These are phyloP conservation scores for Globisporangium sylvaticum DNA, from an alignment of 352 stramenopile genomes.

Conservation along the genomic window DNA sequence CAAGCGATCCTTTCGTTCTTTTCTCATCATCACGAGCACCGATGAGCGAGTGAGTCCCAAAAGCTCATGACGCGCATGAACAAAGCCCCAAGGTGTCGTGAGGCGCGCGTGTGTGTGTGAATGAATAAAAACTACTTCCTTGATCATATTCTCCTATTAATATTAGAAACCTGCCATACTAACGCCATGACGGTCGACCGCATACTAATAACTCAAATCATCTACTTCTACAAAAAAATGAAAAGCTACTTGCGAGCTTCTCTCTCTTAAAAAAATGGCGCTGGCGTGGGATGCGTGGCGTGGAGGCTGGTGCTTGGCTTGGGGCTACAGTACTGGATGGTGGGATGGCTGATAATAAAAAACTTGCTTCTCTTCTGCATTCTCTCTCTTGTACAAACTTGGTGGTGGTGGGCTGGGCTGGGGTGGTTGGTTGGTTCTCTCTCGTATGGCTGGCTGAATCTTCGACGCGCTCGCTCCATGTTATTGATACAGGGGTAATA, in stretches of 20 bases:
- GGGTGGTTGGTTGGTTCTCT: neutral
- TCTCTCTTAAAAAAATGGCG: conserved; percentile 15
- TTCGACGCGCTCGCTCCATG: conserved; percentile 5
- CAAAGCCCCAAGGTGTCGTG: neutral
- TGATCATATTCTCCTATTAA: conserved; percentile 6
- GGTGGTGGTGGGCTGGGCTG: neutral
- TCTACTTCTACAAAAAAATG: conserved; percentile 46
- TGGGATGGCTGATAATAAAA: conserved; percentile 11
- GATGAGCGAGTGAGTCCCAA: neutral
- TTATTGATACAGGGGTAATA: conserved; percentile 22
- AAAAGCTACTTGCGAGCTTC: neutral
- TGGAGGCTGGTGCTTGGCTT: conserved; percentile 5
- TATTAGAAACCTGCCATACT: conserved; percentile 32
- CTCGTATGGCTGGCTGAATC: neutral
- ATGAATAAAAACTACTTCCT: neutral
- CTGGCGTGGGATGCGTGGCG: neutral
- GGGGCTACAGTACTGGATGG: conserved; percentile 4
- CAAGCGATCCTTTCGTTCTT: neutral
- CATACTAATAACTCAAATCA: conserved; percentile 15
- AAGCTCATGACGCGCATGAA: neutral
- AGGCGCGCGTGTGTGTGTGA: too few species aligned
- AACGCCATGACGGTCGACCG: conserved; percentile 17
- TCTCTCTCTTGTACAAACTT: conserved; percentile 19
- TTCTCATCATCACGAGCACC: too few species aligned
- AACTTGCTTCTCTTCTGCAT: conserved; percentile 12